Evolutionary conservation across 495 filamentous ascomycete species (phyloP), one percentile per base, ranked within the genome.

Genomic region (Cairneyella variabilis): DNA sequence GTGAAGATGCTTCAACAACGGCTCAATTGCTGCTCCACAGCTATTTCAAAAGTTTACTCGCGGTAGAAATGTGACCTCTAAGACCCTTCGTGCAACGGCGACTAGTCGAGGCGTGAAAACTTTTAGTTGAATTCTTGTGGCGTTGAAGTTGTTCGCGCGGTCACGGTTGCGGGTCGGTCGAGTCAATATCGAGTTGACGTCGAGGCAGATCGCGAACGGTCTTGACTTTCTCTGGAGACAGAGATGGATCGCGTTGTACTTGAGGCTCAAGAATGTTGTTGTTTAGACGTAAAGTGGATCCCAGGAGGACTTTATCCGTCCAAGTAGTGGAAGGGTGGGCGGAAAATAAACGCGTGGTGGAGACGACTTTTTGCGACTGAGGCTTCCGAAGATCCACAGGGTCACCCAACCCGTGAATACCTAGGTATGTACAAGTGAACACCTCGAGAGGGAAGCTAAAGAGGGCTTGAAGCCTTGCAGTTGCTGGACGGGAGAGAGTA

Each of bases 211-310:
- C 41, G 41, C 41, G 8, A 7, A 3, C 23, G 38, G 8, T 18
- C 17, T 18, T 20, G 18, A 5, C 12, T 14, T 39, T 3, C 12
- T 39, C 4, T 37, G 10, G 16, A 7, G 9, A 42, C 7, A 11
- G 22, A 6, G 22, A 26, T 16, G 10, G 16, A 20, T 23, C 37
- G 53, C 26, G 53, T n/a, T 32, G 47, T 21, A 10, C 27, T 28
- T 59, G 59, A 57, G 54, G 59, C 59, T 58, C 50, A 58, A 54
- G 36, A 37, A 45, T 23, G 44, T 30, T 58, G 56, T 55, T 56
- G 59, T 48, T 45, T n/a, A 30, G 36, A 48, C 22, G 47, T 58
- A 48, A 61, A 58, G 59, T 62, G 59, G 59, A 58, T 36, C 55
- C 50, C 32, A 34, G 17, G 18, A 48, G 42, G 54, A 50, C 51